Evolutionary conservation across 345 rosid species (phyloP).

Genomic region (Luvunga scandens): DNA sequence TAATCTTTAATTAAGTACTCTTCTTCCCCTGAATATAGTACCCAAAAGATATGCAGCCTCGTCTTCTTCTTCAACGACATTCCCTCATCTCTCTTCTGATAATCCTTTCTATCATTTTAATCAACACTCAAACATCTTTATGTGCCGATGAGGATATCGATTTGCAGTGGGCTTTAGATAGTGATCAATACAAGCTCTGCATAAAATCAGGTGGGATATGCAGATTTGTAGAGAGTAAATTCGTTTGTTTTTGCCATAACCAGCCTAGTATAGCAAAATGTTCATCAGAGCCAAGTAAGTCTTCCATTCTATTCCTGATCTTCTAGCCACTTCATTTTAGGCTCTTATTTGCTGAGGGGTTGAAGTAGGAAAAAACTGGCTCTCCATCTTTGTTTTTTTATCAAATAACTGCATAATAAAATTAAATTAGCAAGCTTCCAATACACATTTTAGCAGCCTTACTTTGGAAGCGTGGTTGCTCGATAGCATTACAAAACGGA

Average conservation of each 20-base stretch:
- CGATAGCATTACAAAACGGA: not conserved
- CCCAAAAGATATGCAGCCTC: not conserved
- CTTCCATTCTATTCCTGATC: not conserved
- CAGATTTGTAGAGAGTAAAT: not conserved
- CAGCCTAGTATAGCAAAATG: slow-evolving; percentile 12
- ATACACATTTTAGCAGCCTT: too few relatives aligned
- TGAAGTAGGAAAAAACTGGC: too few relatives aligned
- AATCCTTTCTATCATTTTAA: not conserved
- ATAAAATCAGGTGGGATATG: not conserved
- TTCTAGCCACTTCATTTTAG: too few relatives aligned
- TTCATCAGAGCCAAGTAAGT: not conserved
- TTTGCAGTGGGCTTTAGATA: slow-evolving; percentile 10
- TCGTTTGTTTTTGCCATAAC: slow-evolving; percentile 25
- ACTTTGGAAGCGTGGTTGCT: too few relatives aligned
- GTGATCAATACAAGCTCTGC: slow-evolving; percentile 10
- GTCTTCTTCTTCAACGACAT: not conserved
- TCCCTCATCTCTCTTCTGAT: not conserved
- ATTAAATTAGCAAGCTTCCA: too few relatives aligned
- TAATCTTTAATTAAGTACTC: too few relatives aligned
- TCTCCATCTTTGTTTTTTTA: too few relatives aligned
- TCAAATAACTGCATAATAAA: too few relatives aligned
- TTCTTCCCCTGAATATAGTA: too few relatives aligned
- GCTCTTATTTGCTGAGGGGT: not conserved
- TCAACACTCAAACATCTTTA: not conserved
- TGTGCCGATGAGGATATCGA: slow-evolving; percentile 15